phyloP scores from a whole-genome alignment of 345 rosid genomes.

The Mercurialis annua region DNA sequence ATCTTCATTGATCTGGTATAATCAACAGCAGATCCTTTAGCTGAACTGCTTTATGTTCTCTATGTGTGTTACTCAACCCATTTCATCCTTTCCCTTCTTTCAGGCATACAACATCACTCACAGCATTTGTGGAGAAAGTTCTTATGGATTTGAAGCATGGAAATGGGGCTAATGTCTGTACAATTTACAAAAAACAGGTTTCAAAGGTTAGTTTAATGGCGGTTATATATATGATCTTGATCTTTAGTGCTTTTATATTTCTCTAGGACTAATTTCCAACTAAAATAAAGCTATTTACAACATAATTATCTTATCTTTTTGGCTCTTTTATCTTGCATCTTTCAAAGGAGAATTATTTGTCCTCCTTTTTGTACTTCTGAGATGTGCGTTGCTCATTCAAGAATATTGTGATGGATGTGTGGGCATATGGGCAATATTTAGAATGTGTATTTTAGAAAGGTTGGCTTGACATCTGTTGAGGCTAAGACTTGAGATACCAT shows the following conservation, averaged over 20 bases:
- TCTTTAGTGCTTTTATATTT: background rate
- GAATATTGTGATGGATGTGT: background rate
- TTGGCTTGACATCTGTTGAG: too few relatives aligned
- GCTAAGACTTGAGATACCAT: too few relatives aligned
- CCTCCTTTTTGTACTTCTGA: background rate
- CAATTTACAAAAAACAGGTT: slow-evolving; percentile 49
- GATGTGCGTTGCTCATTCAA: background rate
- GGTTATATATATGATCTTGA: background rate
- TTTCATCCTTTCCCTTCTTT: background rate
- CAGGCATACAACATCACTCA: slow-evolving; percentile 77
- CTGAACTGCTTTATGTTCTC: background rate
- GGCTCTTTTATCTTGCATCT: background rate
- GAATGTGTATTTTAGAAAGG: too few relatives aligned
- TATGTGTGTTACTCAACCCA: background rate
- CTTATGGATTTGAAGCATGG: slow-evolving; percentile 64
- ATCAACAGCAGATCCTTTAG: background rate
- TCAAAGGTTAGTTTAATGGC: slow-evolving; percentile 44
- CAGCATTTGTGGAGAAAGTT: slow-evolving; percentile 55
- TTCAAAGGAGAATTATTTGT: background rate
- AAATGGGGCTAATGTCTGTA: slow-evolving; percentile 59
- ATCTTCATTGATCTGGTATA: background rate
- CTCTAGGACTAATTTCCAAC: background rate
- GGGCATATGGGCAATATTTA: too few relatives aligned
- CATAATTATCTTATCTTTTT: background rate
- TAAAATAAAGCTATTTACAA: background rate